Evolutionary conservation across 108 stramenopile genomes (phyloP), one percentile per base, ranked within the genome.

Genomic region (Bacterosira constricta): DNA sequence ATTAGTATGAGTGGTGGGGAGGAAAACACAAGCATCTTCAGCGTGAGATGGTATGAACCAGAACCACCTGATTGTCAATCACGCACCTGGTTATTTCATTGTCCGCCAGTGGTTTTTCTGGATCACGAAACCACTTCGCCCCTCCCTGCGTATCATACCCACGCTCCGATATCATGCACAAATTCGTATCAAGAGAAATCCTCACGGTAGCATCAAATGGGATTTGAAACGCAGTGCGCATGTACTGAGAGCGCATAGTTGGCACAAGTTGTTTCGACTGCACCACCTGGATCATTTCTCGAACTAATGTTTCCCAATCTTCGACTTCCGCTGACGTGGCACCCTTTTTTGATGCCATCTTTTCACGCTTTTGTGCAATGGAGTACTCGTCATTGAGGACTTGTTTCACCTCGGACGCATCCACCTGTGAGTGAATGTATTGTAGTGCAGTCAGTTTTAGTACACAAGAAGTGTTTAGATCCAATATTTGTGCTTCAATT

Each of bases 171-270:
- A 99, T 96, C 96, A 99, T 96, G 69, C 93, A 94, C 9, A 99
- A 69, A 70, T 99, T 98, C 5, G 97, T 98, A 77, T 99, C 98
- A 50, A 99, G 77, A 45, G 88, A 90, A 34, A 97, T 84, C n/a
- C 98, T 86, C 5, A 99, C 98, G 5, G 96, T 97, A 27, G 96
- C 95, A 77, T 97, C 96, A 56, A 96, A 96, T 2, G 97, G 96
- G 34, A 97, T 96, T 82, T 99, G 98, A 61, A 97, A 99, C 9
- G 98, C 98, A 6, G 96, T 97, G 13, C 98, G 85, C 94, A 95
- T 96, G 86, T 93, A 99, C 62, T 97, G 97, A 4, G 97, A 96
- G 11, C 98, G 85, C 77, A 96, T 88, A 13, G 97, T 99, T 8
- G 98, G 98, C 0, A 96, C 93, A 7, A 97, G 83, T 64, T 97